Base-by-base conservation (phyloP, 371 early-diverging fungal genomes). In the Syncephalastrum racemosum region DNA sequence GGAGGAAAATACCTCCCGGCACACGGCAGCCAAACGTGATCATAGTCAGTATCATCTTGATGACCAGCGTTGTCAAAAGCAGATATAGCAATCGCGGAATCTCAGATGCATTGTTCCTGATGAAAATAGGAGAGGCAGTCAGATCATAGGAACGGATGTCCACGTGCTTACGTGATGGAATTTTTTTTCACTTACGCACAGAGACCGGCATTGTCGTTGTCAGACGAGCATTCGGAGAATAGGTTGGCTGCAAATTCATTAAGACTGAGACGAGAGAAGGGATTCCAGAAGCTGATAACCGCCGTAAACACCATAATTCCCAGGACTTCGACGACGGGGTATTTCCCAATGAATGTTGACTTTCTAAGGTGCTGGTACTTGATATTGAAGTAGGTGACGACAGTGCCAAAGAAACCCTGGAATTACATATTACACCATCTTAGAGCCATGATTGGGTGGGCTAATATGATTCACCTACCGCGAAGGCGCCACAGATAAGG, bases 1-100 rank as follows among this genome's bases (percentile, higher is more conserved):
- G 96, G 19, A 94, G 82, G 67, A 97, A 96, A 3, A 93, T 87
- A 36, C 98, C 97, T 19, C 92, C 92, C 12, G 98, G 98, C 10
- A 95, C 85, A 8, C 81, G 76, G 18, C 90, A 74, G 6, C 94
- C 94, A 77, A 92, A 92, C 0, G 94, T 91, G n/a, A 92, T 47
- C 15, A 84, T 71, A 4, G 89, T 87, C 25, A 94, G 70, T 6
- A 81, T 56, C 44, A 86, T 75, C 63, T 90, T 90, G 62, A 88
- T 65, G 3, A 83, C 51, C 39, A 88, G 71, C 1, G 95, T 86
- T 25, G 89, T 59, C 4, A 88, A 10, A 14, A 94, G 66, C 12
- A 79, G 54, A 47, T 67, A 68, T 3, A 78, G 58, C 14, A 75
- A 36, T 2, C 64, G 63, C 12, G 75, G 75, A 43, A 78, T 75